Evolutionary conservation across 768 basidiomycete genomes (phyloP).

Genomic region (Saitozyma podzolica): DNA sequence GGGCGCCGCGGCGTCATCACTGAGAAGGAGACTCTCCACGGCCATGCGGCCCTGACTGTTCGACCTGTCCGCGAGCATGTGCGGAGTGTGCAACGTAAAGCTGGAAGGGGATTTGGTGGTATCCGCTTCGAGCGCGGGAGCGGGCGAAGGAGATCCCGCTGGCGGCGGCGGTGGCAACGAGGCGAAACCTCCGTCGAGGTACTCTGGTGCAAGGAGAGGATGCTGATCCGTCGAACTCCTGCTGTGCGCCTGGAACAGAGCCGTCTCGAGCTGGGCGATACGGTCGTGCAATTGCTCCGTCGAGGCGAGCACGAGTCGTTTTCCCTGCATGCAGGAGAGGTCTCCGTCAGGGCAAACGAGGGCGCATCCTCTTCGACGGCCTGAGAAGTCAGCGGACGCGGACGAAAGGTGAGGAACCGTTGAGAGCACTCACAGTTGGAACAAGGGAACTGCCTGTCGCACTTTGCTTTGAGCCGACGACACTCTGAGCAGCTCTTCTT

Average conservation of each 20-base stretch:
- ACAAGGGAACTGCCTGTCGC: conserved; percentile 45
- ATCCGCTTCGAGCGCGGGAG: background rate
- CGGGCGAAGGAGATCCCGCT: background rate
- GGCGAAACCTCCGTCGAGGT: conserved; percentile 37
- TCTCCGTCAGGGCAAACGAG: conserved; percentile 45
- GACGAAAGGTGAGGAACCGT: background rate
- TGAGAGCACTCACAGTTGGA: conserved; percentile 38
- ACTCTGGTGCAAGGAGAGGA: conserved; percentile 36
- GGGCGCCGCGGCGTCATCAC: conserved; percentile 29
- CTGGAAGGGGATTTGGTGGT: conserved; percentile 8
- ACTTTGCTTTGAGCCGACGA: conserved; percentile 43
- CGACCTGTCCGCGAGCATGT: background rate
- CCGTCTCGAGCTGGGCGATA: conserved; percentile 44
- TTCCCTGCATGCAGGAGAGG: conserved; percentile 47
- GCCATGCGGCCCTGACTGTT: conserved; percentile 28
- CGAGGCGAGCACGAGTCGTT: conserved; percentile 44
- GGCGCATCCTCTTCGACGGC: conserved; percentile 43
- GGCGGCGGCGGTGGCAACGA: conserved; percentile 14
- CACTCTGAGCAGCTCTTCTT: conserved; percentile 49
- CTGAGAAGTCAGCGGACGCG: conserved; percentile 13
- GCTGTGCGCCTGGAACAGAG: conserved; percentile 33
- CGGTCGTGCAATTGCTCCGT: conserved; percentile 46
- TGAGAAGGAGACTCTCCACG: conserved; percentile 36
- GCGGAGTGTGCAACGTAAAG: conserved; percentile 20
- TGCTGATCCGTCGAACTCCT: conserved; percentile 14